phyloP scores from a whole-genome alignment of 805 yeast species.

The Starmerella roubikii region DNA sequence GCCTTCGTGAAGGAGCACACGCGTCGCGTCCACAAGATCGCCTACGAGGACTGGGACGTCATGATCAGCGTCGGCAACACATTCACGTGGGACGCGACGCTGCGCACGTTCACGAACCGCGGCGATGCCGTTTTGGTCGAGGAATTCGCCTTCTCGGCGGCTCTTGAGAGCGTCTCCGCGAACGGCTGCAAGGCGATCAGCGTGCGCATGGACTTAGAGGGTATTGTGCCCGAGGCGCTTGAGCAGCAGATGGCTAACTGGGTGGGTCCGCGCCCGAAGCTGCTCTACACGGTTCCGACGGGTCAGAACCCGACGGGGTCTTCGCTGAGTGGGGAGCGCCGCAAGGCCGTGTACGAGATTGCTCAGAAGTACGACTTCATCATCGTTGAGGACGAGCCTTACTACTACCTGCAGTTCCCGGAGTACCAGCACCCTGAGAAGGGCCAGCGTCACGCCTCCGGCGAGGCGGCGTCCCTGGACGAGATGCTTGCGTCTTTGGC shows the following conservation, averaged over 20 bases:
- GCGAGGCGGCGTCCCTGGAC: slow-evolving; percentile 35
- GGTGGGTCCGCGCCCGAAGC: slow-evolving; percentile 51
- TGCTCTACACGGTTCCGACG: slow-evolving; percentile 82
- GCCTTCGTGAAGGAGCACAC: slow-evolving; percentile 62
- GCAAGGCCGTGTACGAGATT: slow-evolving; percentile 57
- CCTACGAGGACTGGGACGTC: slow-evolving; percentile 58
- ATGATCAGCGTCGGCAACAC: slow-evolving; percentile 73
- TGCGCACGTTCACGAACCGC: slow-evolving; percentile 61
- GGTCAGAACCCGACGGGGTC: slow-evolving; percentile 99
- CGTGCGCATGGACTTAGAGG: slow-evolving; percentile 63
- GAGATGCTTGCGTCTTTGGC: slow-evolving; percentile 55
- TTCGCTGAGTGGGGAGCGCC: slow-evolving; percentile 61
- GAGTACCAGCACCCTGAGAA: slow-evolving; percentile 32
- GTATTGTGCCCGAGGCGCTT: slow-evolving; percentile 61
- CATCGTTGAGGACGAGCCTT: slow-evolving; percentile 92
- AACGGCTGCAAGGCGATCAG: slow-evolving; percentile 57
- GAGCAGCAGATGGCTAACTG: slow-evolving; percentile 51
- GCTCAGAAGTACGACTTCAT: slow-evolving; percentile 78
- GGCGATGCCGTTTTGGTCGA: slow-evolving; percentile 80
- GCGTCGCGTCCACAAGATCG: slow-evolving; percentile 31
- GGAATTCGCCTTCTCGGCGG: slow-evolving; percentile 70
- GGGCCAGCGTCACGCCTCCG: slow-evolving; percentile 27
- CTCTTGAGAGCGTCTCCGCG: slow-evolving; percentile 68
- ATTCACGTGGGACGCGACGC: slow-evolving; percentile 72
- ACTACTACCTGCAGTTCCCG: slow-evolving; percentile 92